Evolutionary conservation across 2,329 filamentous ascomycete species (phyloP).

Genomic region (Calonectria crousiana): DNA sequence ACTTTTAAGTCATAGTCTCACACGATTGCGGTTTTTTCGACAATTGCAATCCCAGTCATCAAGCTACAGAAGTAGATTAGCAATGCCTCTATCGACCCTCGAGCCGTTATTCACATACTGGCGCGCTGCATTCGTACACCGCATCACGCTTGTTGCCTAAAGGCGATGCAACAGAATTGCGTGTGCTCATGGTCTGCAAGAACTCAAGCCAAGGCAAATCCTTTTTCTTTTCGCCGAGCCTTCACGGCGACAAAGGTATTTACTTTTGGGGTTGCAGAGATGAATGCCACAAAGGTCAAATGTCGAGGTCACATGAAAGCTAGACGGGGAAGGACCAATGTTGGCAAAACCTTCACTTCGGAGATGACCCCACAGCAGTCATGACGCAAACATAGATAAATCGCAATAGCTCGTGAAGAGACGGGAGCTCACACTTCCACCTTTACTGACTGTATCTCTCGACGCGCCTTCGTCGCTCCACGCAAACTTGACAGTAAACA

Average conservation of each 20-base stretch:
- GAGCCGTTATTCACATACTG: neutral
- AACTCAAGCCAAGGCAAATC: neutral
- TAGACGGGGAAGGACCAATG: neutral
- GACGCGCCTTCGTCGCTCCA: neutral
- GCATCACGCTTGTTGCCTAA: neutral
- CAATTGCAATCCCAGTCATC: neutral
- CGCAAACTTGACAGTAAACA: neutral
- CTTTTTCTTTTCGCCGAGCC: neutral
- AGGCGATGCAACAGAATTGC: neutral
- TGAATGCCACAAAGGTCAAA: neutral
- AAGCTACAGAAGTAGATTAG: accelerated
- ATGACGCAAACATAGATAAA: neutral
- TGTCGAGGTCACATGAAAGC: neutral
- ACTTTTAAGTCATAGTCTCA: neutral
- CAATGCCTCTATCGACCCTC: neutral
- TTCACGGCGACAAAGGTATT: neutral
- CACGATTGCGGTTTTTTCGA: neutral
- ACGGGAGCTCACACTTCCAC: neutral
- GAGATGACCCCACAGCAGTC: neutral
- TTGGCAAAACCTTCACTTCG: neutral
- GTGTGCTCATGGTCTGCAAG: neutral
- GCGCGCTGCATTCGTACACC: neutral
- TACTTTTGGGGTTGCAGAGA: neutral
- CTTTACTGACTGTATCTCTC: neutral
- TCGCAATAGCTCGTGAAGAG: no score